Evolutionary conservation across 192 early-diverging fungal genomes (phyloP), one percentile per base, ranked within the genome.

Genomic region (Podochytrium sp.): DNA sequence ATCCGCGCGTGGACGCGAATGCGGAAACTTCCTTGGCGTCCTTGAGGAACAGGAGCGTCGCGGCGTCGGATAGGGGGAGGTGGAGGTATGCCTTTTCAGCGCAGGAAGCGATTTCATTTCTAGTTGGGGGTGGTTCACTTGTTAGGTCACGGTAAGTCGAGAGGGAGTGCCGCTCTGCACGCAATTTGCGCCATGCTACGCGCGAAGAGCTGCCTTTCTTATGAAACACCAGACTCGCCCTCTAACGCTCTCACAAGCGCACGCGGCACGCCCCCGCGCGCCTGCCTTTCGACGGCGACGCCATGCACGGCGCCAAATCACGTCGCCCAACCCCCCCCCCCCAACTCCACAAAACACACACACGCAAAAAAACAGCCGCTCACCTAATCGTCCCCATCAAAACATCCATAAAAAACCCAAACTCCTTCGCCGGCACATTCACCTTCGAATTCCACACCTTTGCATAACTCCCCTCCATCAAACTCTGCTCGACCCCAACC

Each of bases 401-500:
- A 68, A 97, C 95, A 72, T 98, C 94, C 70, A 96, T 91, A 76
- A 98, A 98, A 76, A 98, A 94, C 66, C 90, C 68, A 79, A 95
- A 99, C 79, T 98, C 95, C 67, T 92, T 85, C 20, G 92, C 93
- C 10, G 93, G 92, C n/a, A 97, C 93, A 67, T 94, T 91, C 18
- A 85, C 78, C 81, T 96, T 84, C 67, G 91, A 87, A 79, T 93
- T 92, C 96, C 96, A 98, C 42, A 99, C 95, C 70, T 93, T 92
- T 81, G 96, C 97, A 81, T 98, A 99, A 75, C 90, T 93, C 25
- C 97, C 96, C 78, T 98, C 97, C 96, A 98, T 99, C 76, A 99
- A 80, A 51, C 91, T 93, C 84, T 97, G 97, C 81, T 99, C 97
- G 62, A 99, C 84, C 80, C 94, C 88, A 53, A 99, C 84, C 1